A percentile compares a stretch with the other conserved stretches of the same genome.
These are phyloP conservation scores for Aspergillus oerlinghausenensis DNA, from an alignment of 2,329 filamentous ascomycete genomes.

Conservation along the genomic window DNA sequence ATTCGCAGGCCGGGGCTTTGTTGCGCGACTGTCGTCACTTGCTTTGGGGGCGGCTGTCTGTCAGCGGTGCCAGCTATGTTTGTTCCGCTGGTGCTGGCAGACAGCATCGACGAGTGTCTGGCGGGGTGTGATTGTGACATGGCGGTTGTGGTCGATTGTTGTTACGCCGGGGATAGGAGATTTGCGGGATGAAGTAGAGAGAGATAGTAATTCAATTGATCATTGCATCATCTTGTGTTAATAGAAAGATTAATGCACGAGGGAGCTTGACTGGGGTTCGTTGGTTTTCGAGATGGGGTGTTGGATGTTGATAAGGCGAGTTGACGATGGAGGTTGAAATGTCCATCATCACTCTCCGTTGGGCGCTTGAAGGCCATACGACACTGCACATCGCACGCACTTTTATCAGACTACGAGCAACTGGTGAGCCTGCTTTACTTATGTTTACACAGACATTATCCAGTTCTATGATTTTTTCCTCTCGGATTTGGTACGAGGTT, in stretches of 20 bases:
- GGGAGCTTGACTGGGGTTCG: background rate
- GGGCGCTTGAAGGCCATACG: background rate
- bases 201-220: background rate
- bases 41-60: constrained; percentile 30
- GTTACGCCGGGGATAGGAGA: background rate
- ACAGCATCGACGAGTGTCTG: constrained; percentile 30
- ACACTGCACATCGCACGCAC: background rate
- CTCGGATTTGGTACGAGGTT: background rate
- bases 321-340: background rate
- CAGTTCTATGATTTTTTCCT: background rate
- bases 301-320: background rate
- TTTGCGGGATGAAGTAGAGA: background rate
- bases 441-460: background rate
- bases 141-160: background rate
- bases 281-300: background rate
- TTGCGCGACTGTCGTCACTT: constrained; percentile 46
- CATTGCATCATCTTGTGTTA: background rate
- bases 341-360: background rate
- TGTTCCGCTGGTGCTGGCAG: constrained; percentile 20
- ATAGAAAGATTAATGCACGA: background rate
- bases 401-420: background rate
- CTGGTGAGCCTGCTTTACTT: no score
- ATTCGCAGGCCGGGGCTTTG: constrained; percentile 64
- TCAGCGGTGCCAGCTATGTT: constrained; percentile 3
- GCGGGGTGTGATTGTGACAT: constrained; percentile 31